Conservation (phyloP, 768 basidiomycete species). For the Mycena venus region DNA sequence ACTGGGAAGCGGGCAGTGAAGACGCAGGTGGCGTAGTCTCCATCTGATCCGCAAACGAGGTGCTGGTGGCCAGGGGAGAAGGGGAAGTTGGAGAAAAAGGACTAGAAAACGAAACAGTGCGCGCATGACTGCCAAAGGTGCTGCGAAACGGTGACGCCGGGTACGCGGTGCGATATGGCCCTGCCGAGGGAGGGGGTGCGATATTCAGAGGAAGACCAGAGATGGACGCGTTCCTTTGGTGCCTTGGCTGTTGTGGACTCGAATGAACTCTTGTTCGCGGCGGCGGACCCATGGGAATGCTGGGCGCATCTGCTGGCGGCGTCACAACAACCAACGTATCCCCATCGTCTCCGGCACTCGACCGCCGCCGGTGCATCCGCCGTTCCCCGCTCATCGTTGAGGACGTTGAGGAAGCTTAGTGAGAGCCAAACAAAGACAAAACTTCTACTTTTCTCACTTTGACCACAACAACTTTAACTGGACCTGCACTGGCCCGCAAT, state of each 20-base stretch:
- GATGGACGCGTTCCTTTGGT: constrained; percentile 44
- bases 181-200: constrained; percentile 41
- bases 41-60: constrained; percentile 45
- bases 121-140: constrained; percentile 52
- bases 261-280: constrained; percentile 46
- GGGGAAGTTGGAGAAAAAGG: constrained; percentile 63
- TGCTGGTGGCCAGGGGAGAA: constrained; percentile 63
- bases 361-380: constrained; percentile 30
- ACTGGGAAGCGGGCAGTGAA: constrained; percentile 27
- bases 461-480: too few species aligned
- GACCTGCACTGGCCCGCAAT: too few species aligned
- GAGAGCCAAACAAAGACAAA: neutral
- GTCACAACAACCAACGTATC: constrained; percentile 37
- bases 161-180: constrained; percentile 48
- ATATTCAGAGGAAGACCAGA: constrained; percentile 34
- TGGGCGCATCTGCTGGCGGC: constrained; percentile 34
- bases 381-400: constrained; percentile 21
- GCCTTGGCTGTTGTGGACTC: constrained; percentile 36
- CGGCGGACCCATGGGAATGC: constrained; percentile 27
- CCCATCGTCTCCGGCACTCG: constrained; percentile 28
- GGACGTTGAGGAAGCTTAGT: neutral
- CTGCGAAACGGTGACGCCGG: constrained; percentile 48
- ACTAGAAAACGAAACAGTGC: constrained; percentile 65
- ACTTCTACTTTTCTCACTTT: neutral
- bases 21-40: constrained; percentile 37